These are phyloP conservation scores for Neopestalotiopsis sp. DNA, from an alignment of 2,329 filamentous ascomycete genomes.

Conservation along the genomic window DNA sequence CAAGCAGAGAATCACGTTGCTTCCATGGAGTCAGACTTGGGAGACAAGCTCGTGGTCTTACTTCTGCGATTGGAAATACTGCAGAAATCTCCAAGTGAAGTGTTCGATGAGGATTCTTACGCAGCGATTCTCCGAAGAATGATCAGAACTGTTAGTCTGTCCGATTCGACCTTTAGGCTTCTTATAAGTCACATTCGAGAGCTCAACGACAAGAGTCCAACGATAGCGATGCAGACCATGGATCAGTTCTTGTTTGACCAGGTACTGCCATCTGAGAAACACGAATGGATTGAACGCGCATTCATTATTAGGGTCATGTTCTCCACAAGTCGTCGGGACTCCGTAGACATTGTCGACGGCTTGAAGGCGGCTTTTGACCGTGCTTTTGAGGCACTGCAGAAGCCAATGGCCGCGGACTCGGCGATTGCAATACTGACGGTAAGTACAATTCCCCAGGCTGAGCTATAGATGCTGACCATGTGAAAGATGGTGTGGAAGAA, in stretches of 20 bases:
- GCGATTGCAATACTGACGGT: slow-evolving; percentile 73
- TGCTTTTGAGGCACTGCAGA: slow-evolving; percentile 50
- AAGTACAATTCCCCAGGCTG: slow-evolving; percentile 31
- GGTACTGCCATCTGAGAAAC: slow-evolving; percentile 51
- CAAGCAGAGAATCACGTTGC: slow-evolving; percentile 64
- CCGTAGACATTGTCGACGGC: slow-evolving; percentile 36
- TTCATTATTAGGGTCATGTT: slow-evolving; percentile 74
- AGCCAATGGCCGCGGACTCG: slow-evolving; percentile 61
- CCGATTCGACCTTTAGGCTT: slow-evolving; percentile 68
- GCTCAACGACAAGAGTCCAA: slow-evolving; percentile 61
- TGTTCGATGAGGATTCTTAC: slow-evolving; percentile 56
- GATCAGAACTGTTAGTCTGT: slow-evolving; percentile 63
- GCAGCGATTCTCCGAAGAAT: slow-evolving; percentile 64
- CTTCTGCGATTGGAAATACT: slow-evolving; percentile 74
- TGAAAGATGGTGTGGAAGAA: slow-evolving; percentile 82
- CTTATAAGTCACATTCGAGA: slow-evolving; percentile 72
- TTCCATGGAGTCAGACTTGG: slow-evolving; percentile 66
- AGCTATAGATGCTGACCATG: slow-evolving; percentile 14
- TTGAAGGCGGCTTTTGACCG: slow-evolving; percentile 31
- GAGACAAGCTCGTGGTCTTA: slow-evolving; percentile 68
- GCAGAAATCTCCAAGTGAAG: slow-evolving; percentile 50
- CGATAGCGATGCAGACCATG: slow-evolving; percentile 56
- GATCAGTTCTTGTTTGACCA: slow-evolving; percentile 68
- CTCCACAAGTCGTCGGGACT: slow-evolving; percentile 53
- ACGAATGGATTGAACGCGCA: slow-evolving; percentile 72